Conservation (phyloP, 139 green algal genomes). For the Diplosphaera chodatii region DNA sequence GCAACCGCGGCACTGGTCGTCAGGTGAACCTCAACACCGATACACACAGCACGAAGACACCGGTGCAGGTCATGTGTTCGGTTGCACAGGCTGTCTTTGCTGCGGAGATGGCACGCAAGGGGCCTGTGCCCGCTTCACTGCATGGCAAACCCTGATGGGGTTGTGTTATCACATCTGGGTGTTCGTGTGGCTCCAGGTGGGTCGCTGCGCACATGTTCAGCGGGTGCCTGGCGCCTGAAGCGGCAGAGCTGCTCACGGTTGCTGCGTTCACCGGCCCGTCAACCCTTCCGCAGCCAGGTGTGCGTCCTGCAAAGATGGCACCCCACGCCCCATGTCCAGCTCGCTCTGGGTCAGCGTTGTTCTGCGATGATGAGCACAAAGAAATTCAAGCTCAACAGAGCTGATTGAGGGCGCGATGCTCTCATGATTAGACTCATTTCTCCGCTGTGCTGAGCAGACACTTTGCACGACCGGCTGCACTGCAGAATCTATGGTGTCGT, state of each 20-base stretch:
- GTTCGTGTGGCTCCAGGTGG: too few relatives aligned
- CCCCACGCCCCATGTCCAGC: too few relatives aligned
- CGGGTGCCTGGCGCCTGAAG: slow-evolving; percentile 26
- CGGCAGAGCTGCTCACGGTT: slow-evolving; percentile 62
- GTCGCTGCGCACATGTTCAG: slow-evolving; percentile 52
- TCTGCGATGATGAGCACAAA: background rate
- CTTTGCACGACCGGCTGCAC: too few relatives aligned
- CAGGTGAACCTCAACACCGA: slow-evolving; percentile 53
- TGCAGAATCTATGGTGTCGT: too few relatives aligned
- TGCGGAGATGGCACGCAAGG: too few relatives aligned
- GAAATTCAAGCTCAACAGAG: background rate
- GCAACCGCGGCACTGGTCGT: slow-evolving; percentile 44
- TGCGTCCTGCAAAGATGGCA: background rate
- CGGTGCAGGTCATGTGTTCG: too few relatives aligned
- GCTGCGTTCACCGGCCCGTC: slow-evolving; percentile 34
- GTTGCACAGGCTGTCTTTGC: too few relatives aligned
- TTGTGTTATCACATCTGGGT: too few relatives aligned
- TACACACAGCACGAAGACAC: too few relatives aligned
- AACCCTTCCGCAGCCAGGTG: background rate
- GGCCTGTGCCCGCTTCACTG: too few relatives aligned
- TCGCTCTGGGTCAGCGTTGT: too few relatives aligned
- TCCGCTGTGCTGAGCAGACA: slow-evolving; percentile 1
- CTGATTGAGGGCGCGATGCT: slow-evolving; percentile 1
- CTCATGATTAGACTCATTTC: background rate
- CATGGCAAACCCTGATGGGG: too few relatives aligned